Evolutionary conservation across 495 filamentous ascomycete species (phyloP), one percentile per base, ranked within the genome.

Genomic region (Aspergillus heteromorphus): DNA sequence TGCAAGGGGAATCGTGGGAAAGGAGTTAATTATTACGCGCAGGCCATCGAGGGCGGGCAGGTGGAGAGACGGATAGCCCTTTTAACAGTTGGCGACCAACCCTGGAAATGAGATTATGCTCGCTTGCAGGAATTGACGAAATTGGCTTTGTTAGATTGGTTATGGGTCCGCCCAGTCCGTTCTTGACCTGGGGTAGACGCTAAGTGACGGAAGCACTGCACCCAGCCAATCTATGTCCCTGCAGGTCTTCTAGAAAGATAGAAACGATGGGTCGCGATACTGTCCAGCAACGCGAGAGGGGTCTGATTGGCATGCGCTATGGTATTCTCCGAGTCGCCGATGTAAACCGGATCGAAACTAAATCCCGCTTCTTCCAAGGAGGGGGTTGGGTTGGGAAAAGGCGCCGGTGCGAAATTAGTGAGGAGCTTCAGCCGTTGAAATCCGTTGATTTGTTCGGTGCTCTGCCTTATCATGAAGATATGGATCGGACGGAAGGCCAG

Each of bases 161-260:
- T 30, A 43, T 43, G 43, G 43, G 43, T 27, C 43, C 43, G 21
- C 29, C 43, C 43, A 47, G 43, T 47, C 30, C 45, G 40, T 43
- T 41, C 43, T 47, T 49, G 51, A 58, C 56, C 56, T 58, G 56
- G 56, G 56, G 56, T 58, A 58, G 49, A 58, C 29, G 45, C 40
- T 38, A 42, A 48, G 16, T 36, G 40, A 49, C 42, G 23, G 40
- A 20, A 40, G 38, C 25, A 53, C 34, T 36, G 30, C 51, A 40
- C 49, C 50, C 56, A 50, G 43, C 36, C 43, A 47, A 53, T 53
- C 51, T 40, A 43, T 20, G 55, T 52, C 42, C 51, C 51, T 54
- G 50, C 41, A 47, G 27, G 51, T 31, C 51, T 58, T 58, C 56
- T 58, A 58, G 56, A 58, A 58, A 49, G 36, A 58, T 54, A 49